A percentile compares a stretch with the other conserved stretches of the same genome.
phyloP scores from a whole-genome alignment of 2,329 filamentous ascomycete genomes.

The Magnaporthiopsis incrustans region DNA sequence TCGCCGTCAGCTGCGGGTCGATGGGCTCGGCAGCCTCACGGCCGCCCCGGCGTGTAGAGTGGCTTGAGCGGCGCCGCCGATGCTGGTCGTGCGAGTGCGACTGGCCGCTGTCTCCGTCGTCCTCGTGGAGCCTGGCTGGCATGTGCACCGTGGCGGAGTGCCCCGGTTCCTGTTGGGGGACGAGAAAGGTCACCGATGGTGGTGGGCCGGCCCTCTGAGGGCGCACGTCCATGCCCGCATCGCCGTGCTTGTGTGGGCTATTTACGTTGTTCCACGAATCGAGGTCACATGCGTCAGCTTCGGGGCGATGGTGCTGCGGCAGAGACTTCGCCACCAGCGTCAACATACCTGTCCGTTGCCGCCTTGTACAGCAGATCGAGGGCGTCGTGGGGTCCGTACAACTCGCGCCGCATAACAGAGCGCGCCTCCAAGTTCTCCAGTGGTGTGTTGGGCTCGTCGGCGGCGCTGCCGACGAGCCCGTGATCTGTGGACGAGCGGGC shows the following conservation, averaged over 20 bases:
- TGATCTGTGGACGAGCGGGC: not conserved
- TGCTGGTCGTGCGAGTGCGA: not conserved
- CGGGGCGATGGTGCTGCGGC: not conserved
- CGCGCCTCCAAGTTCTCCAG: constrained; percentile 59
- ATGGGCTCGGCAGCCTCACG: constrained; percentile 29
- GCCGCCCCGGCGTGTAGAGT: not conserved
- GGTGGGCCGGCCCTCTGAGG: not conserved
- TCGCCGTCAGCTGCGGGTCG: constrained; percentile 35
- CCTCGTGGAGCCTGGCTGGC: not conserved
- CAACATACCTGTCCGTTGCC: constrained; percentile 48
- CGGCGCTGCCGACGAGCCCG: constrained; percentile 18
- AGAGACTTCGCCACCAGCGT: not conserved
- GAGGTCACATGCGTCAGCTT: not conserved
- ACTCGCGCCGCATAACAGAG: constrained; percentile 58
- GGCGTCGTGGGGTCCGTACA: constrained; percentile 89
- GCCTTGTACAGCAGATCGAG: constrained; percentile 88
- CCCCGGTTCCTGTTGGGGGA: not conserved
- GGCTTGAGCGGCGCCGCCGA: not conserved
- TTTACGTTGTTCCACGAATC: not conserved
- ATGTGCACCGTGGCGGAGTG: not conserved
- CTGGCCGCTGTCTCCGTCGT: not conserved
- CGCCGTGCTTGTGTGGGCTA: constrained; percentile 7
- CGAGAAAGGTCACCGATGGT: not conserved
- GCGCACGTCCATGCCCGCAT: not conserved
- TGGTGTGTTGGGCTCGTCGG: constrained; percentile 51